Evolutionary conservation across 2,329 filamentous ascomycete genomes (phyloP), one percentile per base, ranked within the genome.

Genomic region (Graphilbum sp.): DNA sequence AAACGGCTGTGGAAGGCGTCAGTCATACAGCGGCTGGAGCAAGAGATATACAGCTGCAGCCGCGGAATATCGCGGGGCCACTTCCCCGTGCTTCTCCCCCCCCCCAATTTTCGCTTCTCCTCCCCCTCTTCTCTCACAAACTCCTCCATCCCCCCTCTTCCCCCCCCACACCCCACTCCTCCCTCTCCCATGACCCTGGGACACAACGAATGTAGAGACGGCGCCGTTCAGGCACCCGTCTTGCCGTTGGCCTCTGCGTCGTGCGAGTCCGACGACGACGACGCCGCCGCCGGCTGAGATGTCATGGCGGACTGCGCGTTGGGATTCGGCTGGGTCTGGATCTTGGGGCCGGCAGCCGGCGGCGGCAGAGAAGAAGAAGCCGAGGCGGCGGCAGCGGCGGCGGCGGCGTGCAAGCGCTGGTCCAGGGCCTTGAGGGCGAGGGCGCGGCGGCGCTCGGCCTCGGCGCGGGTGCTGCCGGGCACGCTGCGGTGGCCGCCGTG

Each of bases 361-460:
- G 52, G 52, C 9, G 61, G 54, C 19, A 53, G 47, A 5, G 56
- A 10, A 6, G 30, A 5, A 17, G 54, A 45, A 45, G 58, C 46
- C 43, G 61, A 33, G 11, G 41, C 7, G 2, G 36, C 25, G 1
- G 27, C 29, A 11, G 32, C 9, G 9, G 65, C 66, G 15, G 81
- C 79, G 4, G 86, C 85, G n/a, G 84, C 81, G 56, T 90, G 82
- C 37, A 98, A 64, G 46, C 90, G 71, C 60, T 96, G 86, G 56
- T 98, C 90, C 39, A 98, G 62, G 4, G 87, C 88, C 54, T 88
- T 88, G 40, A 98, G 66, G 1, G 90, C 90, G 46, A 98, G 62
- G 1, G 87, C 87, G 47, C 90, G 72, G 54, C 90, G 73, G 47
- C 90, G 67, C 63, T 96, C 90, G 1, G 88, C 88, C 58, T 96